Evolutionary conservation across 371 early-diverging fungal genomes (phyloP).

Genomic region (Capniomyces stellatus): DNA sequence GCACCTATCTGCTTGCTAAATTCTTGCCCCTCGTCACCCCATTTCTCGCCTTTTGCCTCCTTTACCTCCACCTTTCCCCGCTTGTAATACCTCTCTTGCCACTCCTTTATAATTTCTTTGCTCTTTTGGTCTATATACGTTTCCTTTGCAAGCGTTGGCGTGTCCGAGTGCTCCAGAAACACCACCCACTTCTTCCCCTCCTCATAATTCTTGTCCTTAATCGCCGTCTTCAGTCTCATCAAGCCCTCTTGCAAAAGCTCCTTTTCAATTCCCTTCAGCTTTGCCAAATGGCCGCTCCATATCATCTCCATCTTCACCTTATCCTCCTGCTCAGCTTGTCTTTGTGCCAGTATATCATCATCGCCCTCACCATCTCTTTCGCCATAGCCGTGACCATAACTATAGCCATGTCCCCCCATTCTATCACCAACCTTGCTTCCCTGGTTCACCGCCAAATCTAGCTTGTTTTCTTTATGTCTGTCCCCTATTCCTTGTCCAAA

Average conservation of each 20-base stretch:
- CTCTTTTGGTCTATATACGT: not conserved
- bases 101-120: not conserved
- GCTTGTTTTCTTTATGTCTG: too few species aligned
- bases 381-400: too few species aligned
- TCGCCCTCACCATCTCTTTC: too few species aligned
- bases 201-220: not conserved
- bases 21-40: not conserved
- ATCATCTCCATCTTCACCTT: not conserved
- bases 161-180: not conserved
- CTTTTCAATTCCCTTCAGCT: not conserved
- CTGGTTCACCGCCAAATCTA: too few species aligned
- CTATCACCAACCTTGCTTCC: too few species aligned
- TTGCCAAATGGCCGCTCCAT: not conserved
- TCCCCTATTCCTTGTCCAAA: too few species aligned
- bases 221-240: not conserved
- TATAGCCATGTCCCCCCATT: too few species aligned
- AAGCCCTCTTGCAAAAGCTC: not conserved
- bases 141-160: not conserved
- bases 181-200: not conserved
- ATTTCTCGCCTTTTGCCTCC: too few species aligned
- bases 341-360: too few species aligned
- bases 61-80: too few species aligned
- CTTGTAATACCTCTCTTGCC: not conserved
- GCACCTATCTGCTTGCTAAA: not conserved
- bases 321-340: too few species aligned